These are phyloP conservation scores for Aspergillus spinulosporus DNA, from an alignment of 2,329 filamentous ascomycete genomes.

Conservation along the genomic window DNA sequence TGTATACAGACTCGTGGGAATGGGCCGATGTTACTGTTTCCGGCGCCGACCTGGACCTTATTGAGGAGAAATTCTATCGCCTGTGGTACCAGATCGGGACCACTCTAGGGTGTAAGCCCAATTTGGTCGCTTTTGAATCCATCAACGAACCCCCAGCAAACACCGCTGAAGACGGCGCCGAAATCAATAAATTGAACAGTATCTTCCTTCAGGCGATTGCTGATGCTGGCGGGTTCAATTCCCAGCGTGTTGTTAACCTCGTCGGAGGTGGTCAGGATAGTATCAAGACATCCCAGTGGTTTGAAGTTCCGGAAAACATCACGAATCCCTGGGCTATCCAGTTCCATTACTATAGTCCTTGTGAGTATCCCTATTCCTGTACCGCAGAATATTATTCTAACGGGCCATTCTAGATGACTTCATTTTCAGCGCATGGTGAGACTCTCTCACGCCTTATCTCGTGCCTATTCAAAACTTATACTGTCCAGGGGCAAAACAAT, in stretches of 20 bases:
- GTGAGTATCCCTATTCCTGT: slow-evolving; percentile 17
- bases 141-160: slow-evolving; percentile 61
- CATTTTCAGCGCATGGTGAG: slow-evolving; percentile 33
- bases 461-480: slow-evolving; percentile 29
- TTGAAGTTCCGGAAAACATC: slow-evolving; percentile 51
- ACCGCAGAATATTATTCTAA: slow-evolving; percentile 13
- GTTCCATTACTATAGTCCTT: slow-evolving; percentile 60
- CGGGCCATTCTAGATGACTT: slow-evolving; percentile 25
- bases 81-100: slow-evolving; percentile 61
- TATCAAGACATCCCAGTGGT: slow-evolving; percentile 57
- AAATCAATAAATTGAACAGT: slow-evolving; percentile 58
- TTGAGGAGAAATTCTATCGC: slow-evolving; percentile 58
- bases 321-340: slow-evolving; percentile 61
- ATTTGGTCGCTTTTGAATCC: slow-evolving; percentile 57
- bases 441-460: neutral
- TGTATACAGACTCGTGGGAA: slow-evolving; percentile 50
- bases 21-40: slow-evolving; percentile 57
- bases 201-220: slow-evolving; percentile 57
- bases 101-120: slow-evolving; percentile 57
- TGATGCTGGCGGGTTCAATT: slow-evolving; percentile 57
- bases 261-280: slow-evolving; percentile 55
- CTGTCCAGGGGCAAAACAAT: slow-evolving; percentile 59
- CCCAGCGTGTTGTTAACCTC: slow-evolving; percentile 57
- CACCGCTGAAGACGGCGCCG: slow-evolving; percentile 51
- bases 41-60: slow-evolving; percentile 51